phyloP scores from a whole-genome alignment of 1,139 yeast species.

The Lodderomyces theae region DNA sequence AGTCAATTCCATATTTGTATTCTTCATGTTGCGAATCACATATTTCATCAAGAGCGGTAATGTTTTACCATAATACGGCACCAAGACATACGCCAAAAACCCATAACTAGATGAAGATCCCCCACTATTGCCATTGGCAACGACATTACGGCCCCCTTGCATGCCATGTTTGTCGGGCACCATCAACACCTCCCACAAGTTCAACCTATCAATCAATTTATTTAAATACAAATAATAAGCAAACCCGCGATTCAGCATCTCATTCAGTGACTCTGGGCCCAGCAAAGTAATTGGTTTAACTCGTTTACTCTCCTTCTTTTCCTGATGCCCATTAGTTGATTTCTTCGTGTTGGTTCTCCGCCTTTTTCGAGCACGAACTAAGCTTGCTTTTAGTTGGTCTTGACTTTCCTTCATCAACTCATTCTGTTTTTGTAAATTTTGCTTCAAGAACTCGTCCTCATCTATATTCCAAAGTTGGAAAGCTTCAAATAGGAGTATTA shows the following conservation, averaged over 20 bases:
- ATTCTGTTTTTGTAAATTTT: constrained; percentile 15
- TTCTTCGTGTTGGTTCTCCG: constrained; percentile 23
- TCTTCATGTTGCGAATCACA: constrained; percentile 49
- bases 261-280: background rate
- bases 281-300: background rate
- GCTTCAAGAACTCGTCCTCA: constrained; percentile 28
- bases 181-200: constrained; percentile 53
- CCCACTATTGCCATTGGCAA: constrained; percentile 25
- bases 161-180: background rate
- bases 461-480: constrained; percentile 22
- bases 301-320: constrained; percentile 7
- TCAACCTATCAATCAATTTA: constrained; percentile 50
- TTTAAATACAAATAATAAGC: constrained; percentile 29
- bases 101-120: constrained; percentile 31
- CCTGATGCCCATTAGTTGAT: constrained; percentile 38
- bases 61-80: constrained; percentile 52
- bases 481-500: constrained; percentile 54
- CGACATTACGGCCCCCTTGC: background rate
- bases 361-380: constrained; percentile 25
- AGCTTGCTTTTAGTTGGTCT: constrained; percentile 23
- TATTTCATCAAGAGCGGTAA: constrained; percentile 47
- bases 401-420: constrained; percentile 23
- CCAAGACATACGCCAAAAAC: constrained; percentile 50
- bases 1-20: constrained; percentile 36
- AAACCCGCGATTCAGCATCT: background rate